These are phyloP conservation scores for Posidonia oceanica DNA, from an alignment of 116 monocot genomes.

Conservation along the genomic window DNA sequence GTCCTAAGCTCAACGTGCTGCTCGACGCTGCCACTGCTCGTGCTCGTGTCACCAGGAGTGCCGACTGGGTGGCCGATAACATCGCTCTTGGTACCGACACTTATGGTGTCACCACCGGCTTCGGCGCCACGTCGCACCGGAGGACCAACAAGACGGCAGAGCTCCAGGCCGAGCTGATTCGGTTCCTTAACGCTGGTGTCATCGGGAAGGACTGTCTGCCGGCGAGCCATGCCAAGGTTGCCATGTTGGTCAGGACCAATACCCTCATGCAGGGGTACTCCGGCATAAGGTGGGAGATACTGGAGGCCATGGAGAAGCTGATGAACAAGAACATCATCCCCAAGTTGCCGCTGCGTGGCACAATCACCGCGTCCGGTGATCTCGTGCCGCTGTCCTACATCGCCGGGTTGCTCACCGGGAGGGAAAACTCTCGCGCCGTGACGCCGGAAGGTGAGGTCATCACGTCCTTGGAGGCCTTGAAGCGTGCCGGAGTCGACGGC, in stretches of 20 bases:
- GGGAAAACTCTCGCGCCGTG: conserved; percentile 13
- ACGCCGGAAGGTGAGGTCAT: conserved; percentile 9
- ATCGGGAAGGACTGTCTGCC: conserved; percentile 17
- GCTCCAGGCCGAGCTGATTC: conserved; percentile 30
- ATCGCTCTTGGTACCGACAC: conserved; percentile 24
- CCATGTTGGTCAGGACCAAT: conserved; percentile 32
- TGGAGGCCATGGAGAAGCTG: conserved; percentile 21
- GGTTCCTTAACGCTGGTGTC: conserved; percentile 25
- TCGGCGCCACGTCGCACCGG: conserved; percentile 58
- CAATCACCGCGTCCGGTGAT: conserved; percentile 33
- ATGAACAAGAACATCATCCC: conserved; percentile 27
- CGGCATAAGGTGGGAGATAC: conserved; percentile 30
- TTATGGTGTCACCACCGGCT: conserved; percentile 58
- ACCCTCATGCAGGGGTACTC: conserved; percentile 38
- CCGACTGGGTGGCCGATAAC: conserved; percentile 39
- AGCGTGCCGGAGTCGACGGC: conserved; percentile 8
- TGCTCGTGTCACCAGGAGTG: conserved; percentile 12
- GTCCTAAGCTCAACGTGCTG: not conserved
- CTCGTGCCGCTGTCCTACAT: conserved; percentile 33
- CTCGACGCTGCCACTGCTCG: conserved; percentile 2
- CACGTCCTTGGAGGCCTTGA: conserved; percentile 15
- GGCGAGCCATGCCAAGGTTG: conserved; percentile 10
- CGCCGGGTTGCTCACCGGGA: conserved; percentile 21
- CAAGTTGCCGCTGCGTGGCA: conserved; percentile 25
- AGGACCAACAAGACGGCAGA: conserved; percentile 18